Evolutionary conservation across 2,329 filamentous ascomycete species (phyloP).

Genomic region (Penicillium expansum): DNA sequence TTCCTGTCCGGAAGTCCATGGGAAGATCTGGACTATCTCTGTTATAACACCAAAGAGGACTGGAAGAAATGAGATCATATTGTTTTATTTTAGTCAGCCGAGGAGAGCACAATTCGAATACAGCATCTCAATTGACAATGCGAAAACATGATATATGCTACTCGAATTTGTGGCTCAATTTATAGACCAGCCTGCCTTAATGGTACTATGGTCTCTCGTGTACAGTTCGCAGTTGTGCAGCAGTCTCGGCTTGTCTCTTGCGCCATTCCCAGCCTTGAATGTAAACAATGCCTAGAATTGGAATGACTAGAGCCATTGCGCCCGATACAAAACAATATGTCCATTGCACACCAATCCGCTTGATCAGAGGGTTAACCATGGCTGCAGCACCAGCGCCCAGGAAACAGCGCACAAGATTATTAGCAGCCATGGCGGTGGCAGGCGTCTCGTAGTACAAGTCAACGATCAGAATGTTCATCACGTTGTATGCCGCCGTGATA

Average conservation of each 20-base stretch:
- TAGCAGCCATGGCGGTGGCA: conserved; percentile 34
- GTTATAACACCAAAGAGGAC: not conserved
- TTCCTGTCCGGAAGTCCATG: not conserved
- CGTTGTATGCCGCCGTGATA: conserved; percentile 42
- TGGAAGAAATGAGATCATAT: not conserved
- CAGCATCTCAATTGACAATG: not conserved
- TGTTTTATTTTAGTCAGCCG: not conserved
- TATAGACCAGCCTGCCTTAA: not conserved
- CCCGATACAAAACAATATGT: conserved; percentile 21
- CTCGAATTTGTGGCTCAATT: not conserved
- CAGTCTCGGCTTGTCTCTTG: not conserved
- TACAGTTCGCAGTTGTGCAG: not conserved
- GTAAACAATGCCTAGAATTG: conserved; percentile 23
- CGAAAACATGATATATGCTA: not conserved
- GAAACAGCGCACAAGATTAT: conserved; percentile 35
- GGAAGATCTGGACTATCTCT: not conserved
- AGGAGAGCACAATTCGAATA: too few species aligned
- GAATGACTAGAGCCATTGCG: conserved; percentile 9
- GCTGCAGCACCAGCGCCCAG: conserved; percentile 33
- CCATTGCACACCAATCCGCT: conserved; percentile 11
- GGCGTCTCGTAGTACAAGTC: conserved; percentile 39
- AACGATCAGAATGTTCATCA: conserved; percentile 47
- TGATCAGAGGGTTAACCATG: conserved; percentile 23
- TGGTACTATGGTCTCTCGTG: not conserved
- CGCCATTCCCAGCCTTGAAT: conserved; percentile 21